Conservation (phyloP, 2,329 filamentous ascomycete species). For the Aspergillus sp. region DNA sequence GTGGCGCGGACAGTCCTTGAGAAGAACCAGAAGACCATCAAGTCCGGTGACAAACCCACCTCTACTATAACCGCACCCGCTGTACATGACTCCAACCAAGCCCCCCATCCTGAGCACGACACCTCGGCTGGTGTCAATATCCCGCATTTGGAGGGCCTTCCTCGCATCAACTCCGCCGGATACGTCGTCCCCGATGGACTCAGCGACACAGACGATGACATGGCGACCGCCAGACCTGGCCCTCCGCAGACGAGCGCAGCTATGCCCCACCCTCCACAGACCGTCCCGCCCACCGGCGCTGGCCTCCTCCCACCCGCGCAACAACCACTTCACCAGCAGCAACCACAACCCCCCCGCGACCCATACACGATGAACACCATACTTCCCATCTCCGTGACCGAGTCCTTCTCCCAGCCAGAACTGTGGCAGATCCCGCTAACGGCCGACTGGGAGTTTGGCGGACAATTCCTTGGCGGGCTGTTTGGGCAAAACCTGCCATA, state of each 20-base stretch:
- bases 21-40: slow-evolving; percentile 73
- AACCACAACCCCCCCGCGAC: slow-evolving; percentile 1
- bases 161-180: slow-evolving; percentile 31
- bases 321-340: slow-evolving; percentile 2
- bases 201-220: slow-evolving; percentile 3
- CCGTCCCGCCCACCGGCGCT: slow-evolving; percentile 2
- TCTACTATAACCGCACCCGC: slow-evolving; percentile 2
- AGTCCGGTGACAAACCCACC: slow-evolving; percentile 24
- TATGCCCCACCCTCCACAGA: not conserved
- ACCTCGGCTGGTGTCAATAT: slow-evolving; percentile 17
- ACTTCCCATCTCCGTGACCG: slow-evolving; percentile 22
- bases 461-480: slow-evolving; percentile 25
- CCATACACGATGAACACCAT: slow-evolving; percentile 9
- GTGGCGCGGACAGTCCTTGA: slow-evolving; percentile 85
- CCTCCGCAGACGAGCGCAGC: not conserved
- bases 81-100: not conserved
- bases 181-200: slow-evolving; percentile 32
- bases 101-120: slow-evolving; percentile 4
- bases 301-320: not conserved
- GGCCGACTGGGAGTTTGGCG: slow-evolving; percentile 70
- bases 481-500: slow-evolving; percentile 12
- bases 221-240: not conserved
- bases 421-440: slow-evolving; percentile 90
- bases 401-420: slow-evolving; percentile 48
- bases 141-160: slow-evolving; percentile 30